Percentiles rank a stretch among this genome's conserved stretches.
Conservation (phyloP, 176 grass and related monocot genomes). For the Rhynchospora pubera region DNA sequence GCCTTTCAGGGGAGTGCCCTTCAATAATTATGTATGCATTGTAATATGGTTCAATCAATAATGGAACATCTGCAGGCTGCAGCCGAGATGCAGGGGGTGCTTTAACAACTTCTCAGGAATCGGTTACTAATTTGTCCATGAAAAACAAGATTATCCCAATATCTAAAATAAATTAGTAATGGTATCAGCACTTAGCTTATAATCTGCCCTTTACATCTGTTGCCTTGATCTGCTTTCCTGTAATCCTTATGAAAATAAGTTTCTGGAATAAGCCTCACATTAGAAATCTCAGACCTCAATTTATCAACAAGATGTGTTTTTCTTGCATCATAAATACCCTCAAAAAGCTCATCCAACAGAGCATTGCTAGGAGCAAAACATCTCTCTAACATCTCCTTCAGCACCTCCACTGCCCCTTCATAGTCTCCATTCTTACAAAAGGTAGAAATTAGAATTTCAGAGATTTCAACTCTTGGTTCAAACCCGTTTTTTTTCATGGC, state of each 20-base stretch:
- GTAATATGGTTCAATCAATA: not conserved
- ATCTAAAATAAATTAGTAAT: not conserved
- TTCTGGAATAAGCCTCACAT: conserved; percentile 45
- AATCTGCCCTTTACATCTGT: not conserved
- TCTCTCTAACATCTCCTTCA: conserved; percentile 57
- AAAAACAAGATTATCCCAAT: not conserved
- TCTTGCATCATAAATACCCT: conserved; percentile 37
- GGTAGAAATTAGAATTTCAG: conserved; percentile 54
- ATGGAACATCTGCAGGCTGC: not conserved
- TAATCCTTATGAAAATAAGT: conserved; percentile 38
- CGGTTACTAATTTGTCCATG: not conserved
- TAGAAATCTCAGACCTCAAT: conserved; percentile 28
- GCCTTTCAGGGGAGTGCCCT: not conserved
- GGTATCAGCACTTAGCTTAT: not conserved
- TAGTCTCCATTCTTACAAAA: conserved; percentile 78
- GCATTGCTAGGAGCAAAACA: conserved; percentile 52
- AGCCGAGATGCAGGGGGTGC: not conserved
- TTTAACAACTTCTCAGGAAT: not conserved
- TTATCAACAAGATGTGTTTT: conserved; percentile 44
- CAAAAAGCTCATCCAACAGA: conserved; percentile 53
- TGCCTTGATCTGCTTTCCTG: conserved; percentile 17
- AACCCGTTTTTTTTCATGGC: conserved; percentile 70
- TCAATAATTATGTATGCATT: not conserved
- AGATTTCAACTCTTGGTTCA: conserved; percentile 31
- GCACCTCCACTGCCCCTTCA: conserved; percentile 63